Base-by-base conservation (phyloP, 495 filamentous ascomycete genomes). In the Parachaetomium inaequale region DNA sequence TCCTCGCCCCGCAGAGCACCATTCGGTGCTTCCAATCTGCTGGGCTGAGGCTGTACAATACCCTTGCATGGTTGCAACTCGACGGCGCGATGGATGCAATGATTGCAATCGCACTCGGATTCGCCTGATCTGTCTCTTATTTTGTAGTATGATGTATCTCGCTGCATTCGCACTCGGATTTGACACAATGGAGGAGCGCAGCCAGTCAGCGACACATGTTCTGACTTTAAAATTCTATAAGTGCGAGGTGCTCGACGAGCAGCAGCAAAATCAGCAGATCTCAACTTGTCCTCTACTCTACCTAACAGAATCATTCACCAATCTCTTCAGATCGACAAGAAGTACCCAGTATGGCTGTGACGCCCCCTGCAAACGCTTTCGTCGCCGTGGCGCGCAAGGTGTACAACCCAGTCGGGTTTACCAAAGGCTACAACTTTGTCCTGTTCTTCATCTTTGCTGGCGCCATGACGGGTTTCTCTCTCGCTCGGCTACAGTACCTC, bases 341-440 rank as follows among this genome's bases (percentile, higher is more conserved):
- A 26, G 8, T 23, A n/a, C 19, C 7, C 26, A 31, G 17, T 1
- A 51, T 51, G 47, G 28, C 26, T 31, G 15, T 4, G 14, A 14
- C 11, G 0, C 50, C 31, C 7, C 31, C 51, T 2, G 54, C 54
- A 14, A 57, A 57, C n/a, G 7, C 38, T n/a, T 58, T 62, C 21
- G 54, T 62, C 15, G 31, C 23, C 28, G 21, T 45, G 5, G 49
- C 36, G 4, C 61, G 60, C 38, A 65, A 56, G 34, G 43, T 73
- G 7, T 76, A 74, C 53, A 52, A 63, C 21, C 55, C 65, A 0
- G 55, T 79, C 26, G 75, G 75, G 2, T 77, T 79, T 52, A 55
- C 60, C 12, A 75, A 70, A 45, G 64, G 58, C 31, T 76, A 75
- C 62, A 79, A 77, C 55, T 76, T 79, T 54, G 63, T 70, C n/a